Evolutionary conservation across 2,329 filamentous ascomycete species (phyloP).

Genomic region (Ustilaginoidea virens): DNA sequence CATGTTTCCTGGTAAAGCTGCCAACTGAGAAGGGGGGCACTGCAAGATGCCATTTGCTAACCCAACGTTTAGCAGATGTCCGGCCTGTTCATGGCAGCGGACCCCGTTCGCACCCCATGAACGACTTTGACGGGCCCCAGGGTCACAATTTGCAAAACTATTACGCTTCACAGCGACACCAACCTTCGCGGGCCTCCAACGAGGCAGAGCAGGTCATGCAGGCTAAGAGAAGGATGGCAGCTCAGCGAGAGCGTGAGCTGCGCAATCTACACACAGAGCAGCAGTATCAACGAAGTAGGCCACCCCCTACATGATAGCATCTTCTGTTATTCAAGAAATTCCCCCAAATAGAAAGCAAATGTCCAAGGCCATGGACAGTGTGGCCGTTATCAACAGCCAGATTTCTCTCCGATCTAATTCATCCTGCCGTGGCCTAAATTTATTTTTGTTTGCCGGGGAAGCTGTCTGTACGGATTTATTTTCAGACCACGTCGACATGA

Average conservation of each 20-base stretch:
- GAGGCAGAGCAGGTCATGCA: slow-evolving; percentile 98
- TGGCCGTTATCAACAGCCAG: slow-evolving; percentile 6
- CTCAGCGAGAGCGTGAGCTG: slow-evolving; percentile 95
- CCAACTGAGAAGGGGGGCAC: too few species aligned
- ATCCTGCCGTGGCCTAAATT: slow-evolving; percentile 3
- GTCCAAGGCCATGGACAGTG: slow-evolving; percentile 8
- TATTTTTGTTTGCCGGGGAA: slow-evolving; percentile 3
- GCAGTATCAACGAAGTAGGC: slow-evolving; percentile 99
- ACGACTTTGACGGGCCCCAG: slow-evolving; percentile 58
- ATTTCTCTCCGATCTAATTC: not conserved
- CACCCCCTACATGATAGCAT: slow-evolving; percentile 59
- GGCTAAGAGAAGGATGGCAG: slow-evolving; percentile 97
- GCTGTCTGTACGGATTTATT: too few species aligned
- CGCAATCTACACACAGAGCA: slow-evolving; percentile 99
- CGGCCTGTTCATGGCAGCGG: slow-evolving; percentile 47
- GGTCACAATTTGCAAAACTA: slow-evolving; percentile 78
- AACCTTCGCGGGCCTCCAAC: slow-evolving; percentile 64
- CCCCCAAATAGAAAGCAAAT: slow-evolving; percentile 25
- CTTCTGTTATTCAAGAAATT: slow-evolving; percentile 19
- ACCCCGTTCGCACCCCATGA: slow-evolving; percentile 68
- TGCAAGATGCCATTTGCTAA: too few species aligned
- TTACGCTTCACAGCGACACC: slow-evolving; percentile 86
- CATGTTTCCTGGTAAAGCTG: slow-evolving; percentile 5
- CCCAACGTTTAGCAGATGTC: slow-evolving; percentile 42
- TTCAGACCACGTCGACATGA: too few species aligned